Conservation (phyloP, 2,329 filamentous ascomycete species). For the Fulvia fulva region DNA sequence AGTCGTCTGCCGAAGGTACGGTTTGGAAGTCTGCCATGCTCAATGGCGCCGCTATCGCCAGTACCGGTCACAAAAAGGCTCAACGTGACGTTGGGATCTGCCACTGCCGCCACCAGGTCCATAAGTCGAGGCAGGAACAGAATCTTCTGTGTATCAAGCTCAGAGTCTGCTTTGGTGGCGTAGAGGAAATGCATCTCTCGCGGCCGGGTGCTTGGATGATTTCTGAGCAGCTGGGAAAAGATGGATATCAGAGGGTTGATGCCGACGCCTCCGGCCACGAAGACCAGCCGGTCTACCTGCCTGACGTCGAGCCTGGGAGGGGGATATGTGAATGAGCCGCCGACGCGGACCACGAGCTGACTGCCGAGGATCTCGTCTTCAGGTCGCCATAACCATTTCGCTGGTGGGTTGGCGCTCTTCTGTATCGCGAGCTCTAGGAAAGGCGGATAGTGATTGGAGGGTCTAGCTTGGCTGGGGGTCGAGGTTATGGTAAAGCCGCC, state of each 20-base stretch:
- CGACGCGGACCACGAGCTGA: conserved; percentile 64
- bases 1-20: conserved; percentile 31
- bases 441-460: conserved; percentile 25
- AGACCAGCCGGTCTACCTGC: conserved; percentile 58
- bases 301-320: conserved; percentile 47
- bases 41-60: conserved; percentile 24
- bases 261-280: conserved; percentile 77
- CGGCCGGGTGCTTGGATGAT: conserved; percentile 22
- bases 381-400: conserved; percentile 70
- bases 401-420: conserved; percentile 65
- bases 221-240: conserved; percentile 52
- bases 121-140: conserved; percentile 48
- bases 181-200: conserved; percentile 61
- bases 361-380: conserved; percentile 53
- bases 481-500: conserved; percentile 90
- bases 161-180: conserved; percentile 45
- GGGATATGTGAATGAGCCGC: conserved; percentile 78
- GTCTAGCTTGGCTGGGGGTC: conserved; percentile 49
- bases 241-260: conserved; percentile 80
- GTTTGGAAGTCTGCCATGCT: conserved; percentile 30
- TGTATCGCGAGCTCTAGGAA: conserved; percentile 80
- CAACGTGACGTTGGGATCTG: conserved; percentile 26
- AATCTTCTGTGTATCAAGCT: conserved; percentile 35
- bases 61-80: conserved; percentile 31
- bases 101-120: conserved; percentile 24